Percentiles rank a stretch among this genome's conserved stretches.
Evolutionary conservation across 2,329 filamentous ascomycete species (phyloP).

Genomic region (Beauveria pseudobassiana): DNA sequence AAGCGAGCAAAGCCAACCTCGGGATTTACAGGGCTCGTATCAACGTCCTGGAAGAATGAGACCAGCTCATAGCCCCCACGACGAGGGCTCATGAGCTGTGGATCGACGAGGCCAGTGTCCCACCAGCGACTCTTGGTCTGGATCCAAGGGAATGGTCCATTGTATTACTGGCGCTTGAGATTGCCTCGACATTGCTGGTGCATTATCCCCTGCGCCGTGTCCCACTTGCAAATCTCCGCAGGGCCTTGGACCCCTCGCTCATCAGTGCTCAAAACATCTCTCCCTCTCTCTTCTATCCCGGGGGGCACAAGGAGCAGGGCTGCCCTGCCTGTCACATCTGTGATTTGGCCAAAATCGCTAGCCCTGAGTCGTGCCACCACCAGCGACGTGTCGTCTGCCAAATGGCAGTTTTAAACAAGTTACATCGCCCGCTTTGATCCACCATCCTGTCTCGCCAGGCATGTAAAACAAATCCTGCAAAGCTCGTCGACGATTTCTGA

Average conservation of each 20-base stretch:
- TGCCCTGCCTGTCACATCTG: slow-evolving; percentile 3
- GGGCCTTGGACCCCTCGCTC: slow-evolving; percentile 1
- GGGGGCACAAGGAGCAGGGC: background rate
- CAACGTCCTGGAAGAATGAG: slow-evolving; percentile 9
- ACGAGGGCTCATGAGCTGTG: slow-evolving; percentile 1
- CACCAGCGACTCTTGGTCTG: slow-evolving; percentile 8
- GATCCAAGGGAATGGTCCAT: slow-evolving; percentile 12
- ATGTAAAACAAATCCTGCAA: slow-evolving; percentile 5
- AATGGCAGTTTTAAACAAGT: slow-evolving; percentile 8
- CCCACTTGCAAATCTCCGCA: slow-evolving; percentile 12
- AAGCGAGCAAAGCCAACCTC: background rate
- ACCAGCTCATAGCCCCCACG: slow-evolving; percentile 9
- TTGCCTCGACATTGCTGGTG: slow-evolving; percentile 2
- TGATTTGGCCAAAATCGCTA: background rate
- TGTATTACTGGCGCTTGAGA: slow-evolving; percentile 7
- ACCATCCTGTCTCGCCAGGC: slow-evolving; percentile 4
- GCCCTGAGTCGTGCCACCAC: slow-evolving; percentile 6
- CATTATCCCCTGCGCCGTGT: slow-evolving; percentile 6
- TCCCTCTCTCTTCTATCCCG: background rate
- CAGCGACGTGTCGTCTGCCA: background rate
- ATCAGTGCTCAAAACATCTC: background rate
- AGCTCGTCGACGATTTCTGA: background rate
- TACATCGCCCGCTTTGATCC: slow-evolving; percentile 7
- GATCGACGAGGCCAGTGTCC: slow-evolving; percentile 7
- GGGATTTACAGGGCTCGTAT: slow-evolving; percentile 4